phyloP scores from a whole-genome alignment of 805 yeast genomes.

The Teunomyces aglyptinius region DNA sequence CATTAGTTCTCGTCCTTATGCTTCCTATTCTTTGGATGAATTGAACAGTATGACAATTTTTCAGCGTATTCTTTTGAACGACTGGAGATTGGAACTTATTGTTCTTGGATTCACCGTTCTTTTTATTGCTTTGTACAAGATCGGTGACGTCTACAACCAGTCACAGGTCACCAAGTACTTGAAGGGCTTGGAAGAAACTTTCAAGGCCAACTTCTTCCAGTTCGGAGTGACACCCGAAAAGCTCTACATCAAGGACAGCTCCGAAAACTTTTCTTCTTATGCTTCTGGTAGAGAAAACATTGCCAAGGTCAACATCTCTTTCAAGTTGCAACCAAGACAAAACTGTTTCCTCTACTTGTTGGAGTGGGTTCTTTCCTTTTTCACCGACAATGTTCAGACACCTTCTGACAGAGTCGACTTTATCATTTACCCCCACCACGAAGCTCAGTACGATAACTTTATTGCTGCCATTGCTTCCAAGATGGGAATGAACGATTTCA shows the following conservation, averaged over 20 bases:
- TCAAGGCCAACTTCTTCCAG: conserved; percentile 70
- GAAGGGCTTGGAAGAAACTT: conserved; percentile 46
- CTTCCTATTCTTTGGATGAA: conserved; percentile 46
- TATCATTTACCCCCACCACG: conserved; percentile 53
- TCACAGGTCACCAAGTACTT: conserved; percentile 54
- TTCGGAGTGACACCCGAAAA: conserved; percentile 57
- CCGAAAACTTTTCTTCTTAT: conserved; percentile 64
- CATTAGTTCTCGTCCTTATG: conserved; percentile 12
- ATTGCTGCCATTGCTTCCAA: conserved; percentile 85
- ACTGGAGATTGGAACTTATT: conserved; percentile 74
- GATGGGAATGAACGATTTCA: conserved; percentile 70
- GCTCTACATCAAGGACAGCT: conserved; percentile 58
- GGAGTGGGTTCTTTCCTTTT: conserved; percentile 60
- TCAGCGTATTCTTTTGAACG: conserved; percentile 58
- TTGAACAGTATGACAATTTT: conserved; percentile 56
- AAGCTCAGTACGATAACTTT: conserved; percentile 60
- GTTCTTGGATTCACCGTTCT: conserved; percentile 51
- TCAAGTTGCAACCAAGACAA: conserved; percentile 75
- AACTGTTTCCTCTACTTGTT: conserved; percentile 65
- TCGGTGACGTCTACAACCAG: conserved; percentile 62
- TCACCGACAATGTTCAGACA: conserved; percentile 54
- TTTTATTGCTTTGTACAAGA: conserved; percentile 49
- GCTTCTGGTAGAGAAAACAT: conserved; percentile 88
- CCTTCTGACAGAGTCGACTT: conserved; percentile 61
- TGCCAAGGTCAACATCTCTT: conserved; percentile 55